Evolutionary conservation across 2,329 filamentous ascomycete genomes (phyloP), one percentile per base, ranked within the genome.

Genomic region (Cordyceps farinosa): DNA sequence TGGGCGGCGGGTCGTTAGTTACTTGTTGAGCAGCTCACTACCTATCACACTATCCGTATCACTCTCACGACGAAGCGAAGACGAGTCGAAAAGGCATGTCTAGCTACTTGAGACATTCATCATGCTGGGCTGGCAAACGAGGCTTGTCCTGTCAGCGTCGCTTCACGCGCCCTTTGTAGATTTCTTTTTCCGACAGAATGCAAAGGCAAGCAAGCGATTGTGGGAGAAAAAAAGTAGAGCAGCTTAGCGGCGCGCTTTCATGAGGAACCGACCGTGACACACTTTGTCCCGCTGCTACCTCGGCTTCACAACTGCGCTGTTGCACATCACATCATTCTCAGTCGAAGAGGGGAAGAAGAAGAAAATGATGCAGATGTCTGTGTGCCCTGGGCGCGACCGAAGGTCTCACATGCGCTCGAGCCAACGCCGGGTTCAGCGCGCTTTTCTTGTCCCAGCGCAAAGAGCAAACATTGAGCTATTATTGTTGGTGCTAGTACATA

Each of bases 381-480:
- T 36, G 36, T 13, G 52, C 34, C 42, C 52, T 27, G 50, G 50
- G 51, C 59, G 59, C 40, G 34, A 5, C 38, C 22, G 38, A 10
- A 15, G 50, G 59, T 61, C 59, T 61, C 59, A 54, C 59, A 61
- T 61, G 59, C 52, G 59, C 59, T 53, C 50, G 51, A 61, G 59
- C 51, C 59, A 61, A 40, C 47, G 29, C 32, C 42, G 8, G 42
- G 29, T 42, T 34, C 2, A 48, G 10, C 17, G 27, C 22, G 9
- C 7, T 17, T 9, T 48, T 34, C 22, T 50, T 42, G 9, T 51
- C 17, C 2, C 17, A 9, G 27, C 47, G 8, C 22, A 38, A 22
- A 22, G 22, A n/a, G 58, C 58, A 61, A 61, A 61, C 58, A 61
- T 13, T 45, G n/a, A 42, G 17, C n/a, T 48, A 40, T 27, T 48